Base-by-base conservation (phyloP, 1,284 basidiomycete genomes). In the Naganishia liquefaciens region DNA sequence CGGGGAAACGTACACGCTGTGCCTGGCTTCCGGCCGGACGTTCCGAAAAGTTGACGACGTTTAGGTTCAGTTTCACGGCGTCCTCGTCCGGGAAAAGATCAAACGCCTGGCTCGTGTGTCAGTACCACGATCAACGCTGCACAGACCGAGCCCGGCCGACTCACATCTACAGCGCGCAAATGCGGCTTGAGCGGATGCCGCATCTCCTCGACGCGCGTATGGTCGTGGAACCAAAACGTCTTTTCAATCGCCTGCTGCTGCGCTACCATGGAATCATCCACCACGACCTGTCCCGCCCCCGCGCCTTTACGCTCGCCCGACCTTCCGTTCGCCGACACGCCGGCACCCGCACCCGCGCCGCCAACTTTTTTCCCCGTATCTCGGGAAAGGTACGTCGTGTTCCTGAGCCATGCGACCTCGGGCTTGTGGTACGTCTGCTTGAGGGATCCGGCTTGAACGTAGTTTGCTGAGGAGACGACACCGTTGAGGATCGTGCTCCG, bases 21-120 rank as follows among this genome's bases (percentile, higher is more conserved):
- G 33, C 54, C 27, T 57, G 47, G 13, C 54, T 58, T 33, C 40
- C 71, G 10, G 70, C 72, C 0, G 93, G 93, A 23, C 91, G 82
- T 74, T 96, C 93, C 13, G 88, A 87, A 74, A 93, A 96, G 68
- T 88, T 83, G 81, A 95, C 89, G 66, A 95, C 76, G 72, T 93
- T 90, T 75, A 93, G 94, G 66, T 88, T 86, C 75, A 93, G 94
- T 52, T 89, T 85, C 90, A 91, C 96, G 28, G 91, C 87, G 62
- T 90, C 87, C 2, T 84, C 84, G 73, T 96, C 92, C 0, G 93
- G 93, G 28, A 94, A 82, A 63, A 96, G 81, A 71, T 93, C 89
- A 77, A 87, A 95, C 5, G 87, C 71, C 76, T 71, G 51, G 30
- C 15, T 44, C 28, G 28, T 6, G 25, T 6, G 28, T 62, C 37